phyloP scores from a whole-genome alignment of 2,329 filamentous ascomycete genomes.

The Aspergillus novofumigatus region DNA sequence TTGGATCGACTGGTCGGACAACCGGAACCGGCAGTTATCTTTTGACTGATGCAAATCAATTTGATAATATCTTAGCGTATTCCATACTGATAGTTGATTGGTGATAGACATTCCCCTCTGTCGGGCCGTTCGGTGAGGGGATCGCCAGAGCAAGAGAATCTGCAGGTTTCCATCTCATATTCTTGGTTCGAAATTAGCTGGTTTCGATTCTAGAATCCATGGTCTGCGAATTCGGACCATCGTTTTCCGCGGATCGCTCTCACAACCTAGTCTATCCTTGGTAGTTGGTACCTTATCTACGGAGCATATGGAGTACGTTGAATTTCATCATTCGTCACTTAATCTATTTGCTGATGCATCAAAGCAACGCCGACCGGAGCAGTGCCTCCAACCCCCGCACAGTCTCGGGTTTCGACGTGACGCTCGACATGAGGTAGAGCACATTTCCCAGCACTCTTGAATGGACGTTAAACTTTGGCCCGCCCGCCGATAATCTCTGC shows the following conservation, averaged over 20 bases:
- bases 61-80: neutral
- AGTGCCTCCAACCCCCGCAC: slow-evolving; percentile 39
- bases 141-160: neutral
- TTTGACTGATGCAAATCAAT: neutral
- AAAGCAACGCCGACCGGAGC: slow-evolving; percentile 35
- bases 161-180: too few species aligned
- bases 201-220: neutral
- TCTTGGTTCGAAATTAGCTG: too few species aligned
- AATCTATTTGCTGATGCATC: neutral
- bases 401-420: slow-evolving; percentile 45
- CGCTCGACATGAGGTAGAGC: slow-evolving; percentile 58
- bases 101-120: neutral
- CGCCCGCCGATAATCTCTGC: slow-evolving; percentile 42
- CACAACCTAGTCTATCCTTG: too few species aligned
- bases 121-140: neutral
- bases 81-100: neutral
- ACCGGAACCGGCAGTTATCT: neutral
- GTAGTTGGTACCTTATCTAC: too few species aligned
- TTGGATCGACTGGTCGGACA: neutral
- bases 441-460: slow-evolving; percentile 59
- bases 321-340: too few species aligned
- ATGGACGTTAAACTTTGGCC: slow-evolving; percentile 48
- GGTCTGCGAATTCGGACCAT: neutral
- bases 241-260: neutral
- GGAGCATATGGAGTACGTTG: too few species aligned